phyloP scores from a whole-genome alignment of 2,329 filamentous ascomycete species.

The Zymoseptoria crescenta region DNA sequence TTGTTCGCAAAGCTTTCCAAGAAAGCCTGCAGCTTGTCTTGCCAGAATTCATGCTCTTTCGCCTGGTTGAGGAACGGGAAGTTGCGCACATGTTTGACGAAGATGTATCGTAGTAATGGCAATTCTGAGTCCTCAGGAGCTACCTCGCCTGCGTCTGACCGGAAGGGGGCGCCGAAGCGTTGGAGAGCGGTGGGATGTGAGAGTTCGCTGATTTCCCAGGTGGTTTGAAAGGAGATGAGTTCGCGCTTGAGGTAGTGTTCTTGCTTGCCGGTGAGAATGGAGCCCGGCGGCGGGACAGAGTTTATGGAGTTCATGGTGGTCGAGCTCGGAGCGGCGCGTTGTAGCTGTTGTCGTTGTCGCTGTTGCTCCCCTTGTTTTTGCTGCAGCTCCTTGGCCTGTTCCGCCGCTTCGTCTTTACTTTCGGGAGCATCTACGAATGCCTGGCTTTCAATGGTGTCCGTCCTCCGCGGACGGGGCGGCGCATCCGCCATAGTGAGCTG shows the following conservation, averaged over 20 bases:
- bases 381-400: conserved; percentile 10
- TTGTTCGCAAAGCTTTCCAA: conserved; percentile 96
- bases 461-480: conserved; percentile 9
- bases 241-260: conserved; percentile 98
- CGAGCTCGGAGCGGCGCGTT: conserved; percentile 19
- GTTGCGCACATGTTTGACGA: conserved; percentile 94
- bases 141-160: conserved; percentile 84
- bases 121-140: conserved; percentile 89
- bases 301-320: conserved; percentile 31
- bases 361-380: neutral
- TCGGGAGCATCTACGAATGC: conserved; percentile 26
- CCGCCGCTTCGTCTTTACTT: conserved; percentile 11
- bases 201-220: conserved; percentile 83
- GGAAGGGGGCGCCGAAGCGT: conserved; percentile 92
- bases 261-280: conserved; percentile 83
- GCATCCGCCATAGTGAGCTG: conserved; percentile 10
- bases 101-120: conserved; percentile 89
- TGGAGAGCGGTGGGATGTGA: conserved; percentile 91
- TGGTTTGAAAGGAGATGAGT: conserved; percentile 81
- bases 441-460: conserved; percentile 24
- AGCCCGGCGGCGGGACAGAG: conserved; percentile 46
- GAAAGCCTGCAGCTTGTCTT: conserved; percentile 94
- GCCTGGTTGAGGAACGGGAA: conserved; percentile 97
- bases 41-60: conserved; percentile 98
- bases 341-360: conserved; percentile 14